Percentiles rank a stretch among this genome's conserved stretches.
Evolutionary conservation across 257 asterid species (phyloP).

Genomic region (Przewalskia tangutica): DNA sequence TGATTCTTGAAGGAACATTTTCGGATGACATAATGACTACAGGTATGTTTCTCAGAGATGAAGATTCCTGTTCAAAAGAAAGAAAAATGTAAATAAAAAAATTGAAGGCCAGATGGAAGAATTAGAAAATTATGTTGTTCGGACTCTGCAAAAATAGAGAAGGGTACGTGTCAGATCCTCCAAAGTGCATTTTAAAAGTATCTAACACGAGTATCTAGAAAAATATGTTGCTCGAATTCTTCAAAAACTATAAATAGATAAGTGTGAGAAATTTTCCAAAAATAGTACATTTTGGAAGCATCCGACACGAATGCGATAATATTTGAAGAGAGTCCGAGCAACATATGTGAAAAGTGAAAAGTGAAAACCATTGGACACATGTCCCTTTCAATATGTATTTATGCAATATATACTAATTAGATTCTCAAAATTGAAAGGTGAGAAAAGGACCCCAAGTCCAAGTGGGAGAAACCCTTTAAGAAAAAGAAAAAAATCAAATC

Average conservation of each 20-base stretch:
- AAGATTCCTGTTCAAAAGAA: constrained; percentile 17
- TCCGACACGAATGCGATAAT: neutral
- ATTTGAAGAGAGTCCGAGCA: neutral
- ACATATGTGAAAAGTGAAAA: neutral
- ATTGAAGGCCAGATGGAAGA: neutral
- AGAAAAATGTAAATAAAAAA: too few species aligned
- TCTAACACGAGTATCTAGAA: neutral
- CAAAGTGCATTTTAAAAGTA: neutral
- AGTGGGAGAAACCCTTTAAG: neutral
- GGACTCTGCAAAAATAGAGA: too few species aligned
- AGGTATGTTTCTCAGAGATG: constrained; percentile 16
- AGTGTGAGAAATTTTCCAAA: neutral
- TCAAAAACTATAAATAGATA: neutral
- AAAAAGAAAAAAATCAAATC: neutral
- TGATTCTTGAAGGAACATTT: constrained; percentile 15
- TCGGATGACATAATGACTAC: constrained; percentile 24
- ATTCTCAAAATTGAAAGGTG: constrained; percentile 3
- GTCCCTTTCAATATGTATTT: neutral
- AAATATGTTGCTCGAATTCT: too few species aligned
- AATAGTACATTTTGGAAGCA: neutral
- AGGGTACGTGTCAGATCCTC: too few species aligned
- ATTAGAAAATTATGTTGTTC: neutral
- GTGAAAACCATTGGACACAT: neutral
- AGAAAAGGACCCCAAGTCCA: neutral
- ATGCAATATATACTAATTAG: neutral